Evolutionary conservation across 176 grass and related monocot species (phyloP), one percentile per base, ranked within the genome.

Genomic region (Canna indica): DNA sequence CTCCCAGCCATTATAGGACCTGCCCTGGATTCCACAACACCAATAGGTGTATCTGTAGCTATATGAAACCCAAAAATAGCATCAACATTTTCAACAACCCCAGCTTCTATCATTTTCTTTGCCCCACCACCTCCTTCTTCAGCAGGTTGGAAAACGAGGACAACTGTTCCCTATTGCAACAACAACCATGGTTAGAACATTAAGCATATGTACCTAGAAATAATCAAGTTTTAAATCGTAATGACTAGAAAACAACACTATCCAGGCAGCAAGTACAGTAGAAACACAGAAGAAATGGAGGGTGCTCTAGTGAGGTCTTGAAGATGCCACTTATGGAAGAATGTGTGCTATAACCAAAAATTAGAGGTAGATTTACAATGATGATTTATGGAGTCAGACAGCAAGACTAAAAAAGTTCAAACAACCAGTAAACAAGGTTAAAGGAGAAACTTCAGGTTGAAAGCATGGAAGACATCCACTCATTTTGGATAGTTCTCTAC

Each of bases 91-190:
- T 86, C 81, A 54, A 87, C 47, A 34, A 79, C 85, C 67, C 88
- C 85, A 63, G 64, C 81, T 44, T 96, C 92, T 78, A 96, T 64
- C 88, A 96, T 96, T 96, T 88, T 91, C 86, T 85, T 81, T 71
- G 93, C 85, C 24, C 88, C 88, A 35, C 77, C 88, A 13, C 83
- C 88, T 74, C 88, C 86, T 87, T 96, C 88, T 71, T 96, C 88
- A 38, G 93, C 93, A 72, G 93, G 93, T 83, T 91, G 93, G 79
- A 96, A 96, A 78, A 96, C 45, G 68, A 91, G 79, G 20, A 85
- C 59, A 25, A 85, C 83, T 17, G 93, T 91, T 47, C 93, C 93
- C 93, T 96, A 59, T 77, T 70, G 20, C 74, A 65, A 81, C 17
- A n/a, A 66, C 63, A 24, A 66, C 8, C 33, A 39, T 10, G 20